phyloP scores from a whole-genome alignment of 1,139 yeast genomes.

The Protomyces inouyei region DNA sequence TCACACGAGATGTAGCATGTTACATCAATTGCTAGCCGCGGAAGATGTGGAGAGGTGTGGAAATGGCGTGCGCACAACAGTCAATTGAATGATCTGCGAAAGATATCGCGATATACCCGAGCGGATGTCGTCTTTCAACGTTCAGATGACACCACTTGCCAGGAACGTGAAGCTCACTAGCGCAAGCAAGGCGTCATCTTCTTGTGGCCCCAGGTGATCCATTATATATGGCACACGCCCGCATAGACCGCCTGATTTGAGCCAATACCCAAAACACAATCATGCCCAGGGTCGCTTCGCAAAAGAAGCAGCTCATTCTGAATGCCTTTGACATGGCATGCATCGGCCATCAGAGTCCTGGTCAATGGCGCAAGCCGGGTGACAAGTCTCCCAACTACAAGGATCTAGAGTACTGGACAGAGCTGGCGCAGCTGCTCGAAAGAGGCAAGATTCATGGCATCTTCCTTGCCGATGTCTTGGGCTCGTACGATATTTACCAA shows the following conservation, averaged over 20 bases:
- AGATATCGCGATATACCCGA: too few species aligned
- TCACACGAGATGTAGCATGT: too few species aligned
- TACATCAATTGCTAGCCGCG: too few species aligned
- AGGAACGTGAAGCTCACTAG: too few species aligned
- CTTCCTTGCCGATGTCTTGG: slow-evolving; percentile 49
- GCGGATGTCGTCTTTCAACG: too few species aligned
- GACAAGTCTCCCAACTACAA: slow-evolving; percentile 43
- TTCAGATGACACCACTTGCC: too few species aligned
- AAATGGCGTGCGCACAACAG: too few species aligned
- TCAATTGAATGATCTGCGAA: too few species aligned
- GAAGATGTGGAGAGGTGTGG: too few species aligned
- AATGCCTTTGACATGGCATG: slow-evolving; percentile 46
- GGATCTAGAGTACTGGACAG: slow-evolving; percentile 47
- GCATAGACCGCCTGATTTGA: background rate
- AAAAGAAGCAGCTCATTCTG: slow-evolving; percentile 37
- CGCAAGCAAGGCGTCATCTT: too few species aligned
- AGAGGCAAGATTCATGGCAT: slow-evolving; percentile 47
- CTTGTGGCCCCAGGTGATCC: background rate
- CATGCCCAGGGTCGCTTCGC: background rate
- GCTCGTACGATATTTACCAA: slow-evolving; percentile 47
- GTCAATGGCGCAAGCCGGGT: slow-evolving; percentile 47
- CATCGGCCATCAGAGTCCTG: slow-evolving; percentile 45
- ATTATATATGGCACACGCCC: background rate
- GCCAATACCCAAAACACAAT: background rate
- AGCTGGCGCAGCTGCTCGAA: slow-evolving; percentile 47